A percentile compares a stretch with the other conserved stretches of the same genome.
phyloP scores from a whole-genome alignment of 78 protist genomes.

The Protostelium mycophagum region DNA sequence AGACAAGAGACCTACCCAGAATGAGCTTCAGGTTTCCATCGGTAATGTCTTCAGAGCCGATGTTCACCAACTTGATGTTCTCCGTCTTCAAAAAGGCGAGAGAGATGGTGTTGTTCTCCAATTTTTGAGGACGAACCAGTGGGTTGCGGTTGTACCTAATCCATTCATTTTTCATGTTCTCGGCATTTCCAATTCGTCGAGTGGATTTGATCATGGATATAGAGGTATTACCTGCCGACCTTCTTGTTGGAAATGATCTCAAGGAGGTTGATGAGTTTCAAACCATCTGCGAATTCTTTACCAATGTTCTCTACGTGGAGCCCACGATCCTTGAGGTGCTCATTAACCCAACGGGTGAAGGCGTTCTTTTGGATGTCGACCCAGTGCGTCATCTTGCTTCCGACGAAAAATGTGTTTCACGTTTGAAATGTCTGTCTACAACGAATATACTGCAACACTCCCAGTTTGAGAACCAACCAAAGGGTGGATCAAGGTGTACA shows the following conservation, averaged over 20 bases:
- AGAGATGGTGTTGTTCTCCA: conserved; percentile 62
- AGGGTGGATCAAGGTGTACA: no score
- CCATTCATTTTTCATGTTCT: neutral
- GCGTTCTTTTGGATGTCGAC: conserved; percentile 12
- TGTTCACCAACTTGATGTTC: conserved; percentile 67
- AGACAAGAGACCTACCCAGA: no score
- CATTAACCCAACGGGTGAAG: conserved; percentile 86
- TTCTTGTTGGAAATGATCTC: conserved; percentile 76
- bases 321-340: conserved; percentile 65
- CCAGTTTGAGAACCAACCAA: no score
- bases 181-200: neutral
- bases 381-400: neutral
- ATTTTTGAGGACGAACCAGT: conserved; percentile 55
- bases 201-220: no score
- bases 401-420: no score
- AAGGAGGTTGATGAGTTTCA: conserved; percentile 65
- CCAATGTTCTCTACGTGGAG: conserved; percentile 65
- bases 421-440: no score
- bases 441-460: no score
- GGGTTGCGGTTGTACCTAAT: conserved; percentile 27
- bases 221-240: conserved; percentile 19
- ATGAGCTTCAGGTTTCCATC: conserved; percentile 66
- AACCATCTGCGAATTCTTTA: conserved; percentile 74
- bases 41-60: conserved; percentile 72
- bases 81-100: conserved; percentile 46